phyloP scores from a whole-genome alignment of 768 basidiomycete genomes.

The Hygrophorus russula region DNA sequence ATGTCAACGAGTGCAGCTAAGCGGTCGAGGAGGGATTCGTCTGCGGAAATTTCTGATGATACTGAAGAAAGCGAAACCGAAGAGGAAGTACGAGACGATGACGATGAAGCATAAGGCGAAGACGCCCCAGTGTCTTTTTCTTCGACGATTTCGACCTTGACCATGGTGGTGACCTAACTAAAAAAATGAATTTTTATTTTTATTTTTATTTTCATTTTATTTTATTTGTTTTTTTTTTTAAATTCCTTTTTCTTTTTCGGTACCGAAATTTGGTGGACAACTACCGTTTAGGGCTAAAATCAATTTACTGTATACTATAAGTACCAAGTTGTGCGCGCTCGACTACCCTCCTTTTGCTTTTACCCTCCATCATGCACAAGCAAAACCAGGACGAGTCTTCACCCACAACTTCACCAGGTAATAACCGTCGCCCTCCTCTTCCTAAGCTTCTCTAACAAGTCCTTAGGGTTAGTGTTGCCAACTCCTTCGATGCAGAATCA shows the following conservation, averaged over 20 bases:
- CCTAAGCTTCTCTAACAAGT: conserved; percentile 7
- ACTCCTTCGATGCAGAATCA: conserved; percentile 66
- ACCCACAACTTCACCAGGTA: conserved; percentile 9
- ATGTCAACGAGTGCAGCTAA: conserved; percentile 91
- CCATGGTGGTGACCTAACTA: conserved; percentile 43
- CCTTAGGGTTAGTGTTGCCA: conserved; percentile 48
- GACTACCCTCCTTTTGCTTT: too few relatives aligned
- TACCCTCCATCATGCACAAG: conserved; percentile 12
- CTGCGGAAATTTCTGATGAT: conserved; percentile 54
- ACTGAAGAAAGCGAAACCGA: conserved; percentile 72
- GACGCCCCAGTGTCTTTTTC: conserved; percentile 55
- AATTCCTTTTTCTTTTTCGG: conserved; percentile 5
- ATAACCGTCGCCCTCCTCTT: background rate
- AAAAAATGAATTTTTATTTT: too few relatives aligned
- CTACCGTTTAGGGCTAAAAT: background rate
- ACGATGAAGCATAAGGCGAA: conserved; percentile 66
- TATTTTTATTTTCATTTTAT: too few relatives aligned
- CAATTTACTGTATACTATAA: too few relatives aligned
- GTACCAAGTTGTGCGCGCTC: too few relatives aligned
- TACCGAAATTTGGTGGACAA: conserved; percentile 5
- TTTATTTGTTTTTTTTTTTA: too few relatives aligned
- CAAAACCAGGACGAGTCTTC: conserved; percentile 24
- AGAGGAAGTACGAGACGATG: conserved; percentile 63
- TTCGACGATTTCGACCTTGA: conserved; percentile 86
- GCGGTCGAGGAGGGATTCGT: conserved; percentile 85